These are phyloP conservation scores for Arbutus unedo DNA, from an alignment of 148 eudicot genomes.

Conservation along the genomic window DNA sequence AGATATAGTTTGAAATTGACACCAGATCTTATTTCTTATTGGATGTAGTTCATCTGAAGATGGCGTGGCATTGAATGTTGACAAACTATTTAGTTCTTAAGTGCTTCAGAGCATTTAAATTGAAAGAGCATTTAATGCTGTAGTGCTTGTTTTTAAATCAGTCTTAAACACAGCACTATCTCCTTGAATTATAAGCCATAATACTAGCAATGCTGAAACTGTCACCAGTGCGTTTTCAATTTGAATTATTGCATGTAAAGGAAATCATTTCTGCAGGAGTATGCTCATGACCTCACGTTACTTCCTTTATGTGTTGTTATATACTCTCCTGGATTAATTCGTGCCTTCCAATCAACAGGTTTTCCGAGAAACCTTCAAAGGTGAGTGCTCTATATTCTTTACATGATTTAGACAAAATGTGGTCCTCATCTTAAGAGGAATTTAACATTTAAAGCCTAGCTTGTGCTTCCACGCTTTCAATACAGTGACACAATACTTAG, in stretches of 20 bases:
- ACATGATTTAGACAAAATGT: background rate
- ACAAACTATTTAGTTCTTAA: background rate
- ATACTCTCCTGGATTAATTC: slow-evolving; percentile 11
- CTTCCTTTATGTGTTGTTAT: background rate
- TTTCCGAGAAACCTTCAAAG: slow-evolving; percentile 68
- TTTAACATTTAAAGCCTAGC: background rate
- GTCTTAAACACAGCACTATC: background rate
- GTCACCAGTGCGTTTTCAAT: background rate
- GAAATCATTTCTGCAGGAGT: background rate
- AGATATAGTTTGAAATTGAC: too few species aligned
- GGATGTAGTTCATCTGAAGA: background rate
- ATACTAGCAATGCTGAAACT: background rate
- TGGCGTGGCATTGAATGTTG: background rate
- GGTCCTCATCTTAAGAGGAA: background rate
- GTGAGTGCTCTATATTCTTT: slow-evolving; percentile 40
- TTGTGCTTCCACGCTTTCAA: background rate
- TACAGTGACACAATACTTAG: background rate
- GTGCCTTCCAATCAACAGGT: slow-evolving; percentile 46
- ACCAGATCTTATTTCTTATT: too few species aligned
- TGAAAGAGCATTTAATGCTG: background rate
- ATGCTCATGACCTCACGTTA: background rate
- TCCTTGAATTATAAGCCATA: background rate
- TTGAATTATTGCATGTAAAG: background rate
- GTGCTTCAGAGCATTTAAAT: background rate
- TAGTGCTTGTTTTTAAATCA: background rate